Percentiles rank a stretch among this genome's conserved stretches.
Conservation (phyloP, 352 stramenopile species). For the Globisporangium solare region DNA sequence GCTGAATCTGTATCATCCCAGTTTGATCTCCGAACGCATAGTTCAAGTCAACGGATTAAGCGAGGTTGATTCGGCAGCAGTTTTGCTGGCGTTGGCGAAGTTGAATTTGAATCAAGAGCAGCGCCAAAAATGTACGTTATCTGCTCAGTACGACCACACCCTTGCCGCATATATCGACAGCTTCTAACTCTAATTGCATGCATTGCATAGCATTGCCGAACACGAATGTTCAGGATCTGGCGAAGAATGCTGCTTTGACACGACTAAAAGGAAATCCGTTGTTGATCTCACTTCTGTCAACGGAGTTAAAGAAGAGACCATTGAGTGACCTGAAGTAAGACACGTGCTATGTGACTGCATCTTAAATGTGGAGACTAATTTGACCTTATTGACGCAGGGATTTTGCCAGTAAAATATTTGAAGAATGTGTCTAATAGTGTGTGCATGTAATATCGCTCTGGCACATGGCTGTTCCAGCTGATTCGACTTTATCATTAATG, state of each 20-base stretch:
- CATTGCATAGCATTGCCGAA: slow-evolving; percentile 17
- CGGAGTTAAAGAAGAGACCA: slow-evolving; percentile 14
- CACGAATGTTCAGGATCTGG: slow-evolving; percentile 10
- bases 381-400: slow-evolving; percentile 13
- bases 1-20: slow-evolving; percentile 14
- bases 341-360: not conserved
- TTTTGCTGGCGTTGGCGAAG: slow-evolving; percentile 47
- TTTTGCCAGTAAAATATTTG: slow-evolving; percentile 8
- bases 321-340: slow-evolving; percentile 17
- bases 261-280: slow-evolving; percentile 30
- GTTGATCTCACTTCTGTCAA: slow-evolving; percentile 16
- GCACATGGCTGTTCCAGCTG: not conserved
- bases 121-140: slow-evolving; percentile 34
- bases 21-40: slow-evolving; percentile 16
- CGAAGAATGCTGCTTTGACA: slow-evolving; percentile 23
- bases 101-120: slow-evolving; percentile 29
- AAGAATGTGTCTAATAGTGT: slow-evolving; percentile 3
- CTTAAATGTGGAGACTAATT: slow-evolving; percentile 3
- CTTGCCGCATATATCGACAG: too few species aligned
- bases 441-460: not conserved
- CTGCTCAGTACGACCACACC: too few species aligned
- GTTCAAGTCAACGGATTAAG: slow-evolving; percentile 34
- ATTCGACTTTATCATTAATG: not conserved
- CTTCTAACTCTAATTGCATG: not conserved
- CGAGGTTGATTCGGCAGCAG: slow-evolving; percentile 32